Conservation (phyloP, 1,284 basidiomycete species). For the Phylloporus sp. region DNA sequence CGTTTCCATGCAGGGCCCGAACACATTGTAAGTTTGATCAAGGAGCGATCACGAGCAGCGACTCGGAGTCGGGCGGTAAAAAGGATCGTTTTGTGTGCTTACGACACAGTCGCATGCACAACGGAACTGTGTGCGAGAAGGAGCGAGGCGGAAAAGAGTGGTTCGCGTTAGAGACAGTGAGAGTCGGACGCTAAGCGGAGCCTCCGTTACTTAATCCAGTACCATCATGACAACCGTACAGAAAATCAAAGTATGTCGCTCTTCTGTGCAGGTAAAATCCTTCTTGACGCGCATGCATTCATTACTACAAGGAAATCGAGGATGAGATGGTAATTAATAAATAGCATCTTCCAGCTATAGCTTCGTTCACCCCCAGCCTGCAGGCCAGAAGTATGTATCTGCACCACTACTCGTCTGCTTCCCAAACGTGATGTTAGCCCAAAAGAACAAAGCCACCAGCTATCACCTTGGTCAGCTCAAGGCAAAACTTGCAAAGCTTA, state of each 20-base stretch:
- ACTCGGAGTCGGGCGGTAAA: conserved; percentile 25
- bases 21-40: conserved; percentile 57
- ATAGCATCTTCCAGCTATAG: conserved; percentile 15
- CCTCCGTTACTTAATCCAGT: conserved; percentile 29
- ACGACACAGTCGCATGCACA: conserved; percentile 71
- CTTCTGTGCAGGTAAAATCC: conserved; percentile 21
- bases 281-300: conserved; percentile 18
- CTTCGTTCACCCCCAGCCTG: conserved; percentile 22
- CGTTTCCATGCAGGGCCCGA: conserved; percentile 89
- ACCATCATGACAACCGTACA: conserved; percentile 78
- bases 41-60: conserved; percentile 34
- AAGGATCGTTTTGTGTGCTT: conserved; percentile 37
- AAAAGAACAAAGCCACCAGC: conserved; percentile 97
- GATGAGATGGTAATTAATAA: conserved; percentile 85
- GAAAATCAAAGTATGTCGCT: conserved; percentile 77
- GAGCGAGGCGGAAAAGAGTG: conserved; percentile 40
- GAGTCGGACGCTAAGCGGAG: too few species aligned
- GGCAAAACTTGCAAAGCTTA: conserved; percentile 97
- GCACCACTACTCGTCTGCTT: conserved; percentile 8
- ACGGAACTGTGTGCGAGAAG: conserved; percentile 32
- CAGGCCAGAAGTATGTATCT: conserved; percentile 60
- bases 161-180: too few species aligned
- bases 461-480: conserved; percentile 98
- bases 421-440: conserved; percentile 53
- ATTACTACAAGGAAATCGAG: conserved; percentile 76